Conservation (phyloP, 139 green algal genomes). For the Volvox africanus region DNA sequence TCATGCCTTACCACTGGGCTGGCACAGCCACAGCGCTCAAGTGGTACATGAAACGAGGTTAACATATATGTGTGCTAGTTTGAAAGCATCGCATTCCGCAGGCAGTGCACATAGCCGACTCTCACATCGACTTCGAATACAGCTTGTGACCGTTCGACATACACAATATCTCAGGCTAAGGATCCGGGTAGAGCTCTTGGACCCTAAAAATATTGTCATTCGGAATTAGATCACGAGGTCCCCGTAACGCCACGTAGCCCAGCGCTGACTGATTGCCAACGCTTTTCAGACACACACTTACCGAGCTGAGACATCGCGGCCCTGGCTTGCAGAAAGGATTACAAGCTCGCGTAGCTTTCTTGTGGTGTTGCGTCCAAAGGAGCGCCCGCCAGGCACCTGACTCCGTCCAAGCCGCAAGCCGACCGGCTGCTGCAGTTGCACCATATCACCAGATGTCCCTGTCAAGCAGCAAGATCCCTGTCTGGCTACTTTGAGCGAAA, state of each 20-base stretch:
- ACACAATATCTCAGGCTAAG: no score
- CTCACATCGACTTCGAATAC: no score
- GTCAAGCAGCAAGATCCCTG: neutral
- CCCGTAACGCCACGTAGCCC: neutral
- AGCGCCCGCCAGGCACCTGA: neutral
- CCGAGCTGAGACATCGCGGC: slow-evolving; percentile 14
- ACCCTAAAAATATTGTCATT: no score
- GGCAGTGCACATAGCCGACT: no score
- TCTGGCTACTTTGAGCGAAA: neutral
- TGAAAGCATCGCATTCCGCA: no score
- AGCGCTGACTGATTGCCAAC: neutral
- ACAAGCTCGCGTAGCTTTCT: neutral
- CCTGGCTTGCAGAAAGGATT: neutral
- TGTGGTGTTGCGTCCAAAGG: neutral
- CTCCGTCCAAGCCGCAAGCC: slow-evolving; percentile 13
- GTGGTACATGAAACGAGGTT: no score
- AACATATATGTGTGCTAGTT: no score
- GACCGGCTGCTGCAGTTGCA: neutral
- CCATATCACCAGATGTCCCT: neutral
- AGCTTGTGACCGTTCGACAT: no score
- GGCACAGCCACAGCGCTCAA: no score
- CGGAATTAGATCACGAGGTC: neutral
- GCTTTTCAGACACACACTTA: neutral
- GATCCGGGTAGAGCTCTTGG: no score
- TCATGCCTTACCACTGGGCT: no score